These are phyloP conservation scores for Batkoa obscura DNA, from an alignment of 371 early-diverging fungal genomes.

Conservation along the genomic window DNA sequence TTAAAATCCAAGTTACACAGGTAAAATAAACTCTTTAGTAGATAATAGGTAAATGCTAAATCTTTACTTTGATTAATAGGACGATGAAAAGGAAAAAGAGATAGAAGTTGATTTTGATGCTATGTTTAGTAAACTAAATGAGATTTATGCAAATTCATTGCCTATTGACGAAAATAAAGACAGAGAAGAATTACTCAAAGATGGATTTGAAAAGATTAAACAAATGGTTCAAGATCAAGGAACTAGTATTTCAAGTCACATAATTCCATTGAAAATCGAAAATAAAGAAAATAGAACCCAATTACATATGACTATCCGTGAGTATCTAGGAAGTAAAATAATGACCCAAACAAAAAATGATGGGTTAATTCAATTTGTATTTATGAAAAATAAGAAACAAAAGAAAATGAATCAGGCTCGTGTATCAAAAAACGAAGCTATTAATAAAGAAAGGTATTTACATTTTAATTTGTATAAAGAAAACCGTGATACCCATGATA, in stretches of 20 bases:
- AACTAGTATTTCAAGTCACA: too few relatives aligned
- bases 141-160: neutral
- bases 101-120: neutral
- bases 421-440: neutral
- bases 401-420: slow-evolving; percentile 2
- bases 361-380: slow-evolving; percentile 9
- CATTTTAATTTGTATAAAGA: slow-evolving; percentile 76
- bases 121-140: slow-evolving; percentile 7
- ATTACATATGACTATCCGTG: slow-evolving; percentile 29
- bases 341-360: slow-evolving; percentile 21
- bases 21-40: neutral
- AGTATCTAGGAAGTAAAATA: slow-evolving; percentile 19
- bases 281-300: slow-evolving; percentile 15
- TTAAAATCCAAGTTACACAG: slow-evolving; percentile 12
- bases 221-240: too few relatives aligned
- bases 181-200: neutral
- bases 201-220: neutral
- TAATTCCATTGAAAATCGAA: neutral
- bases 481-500: slow-evolving; percentile 77
- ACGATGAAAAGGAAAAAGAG: neutral
- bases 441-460: slow-evolving; percentile 39
- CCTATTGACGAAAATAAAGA: neutral
- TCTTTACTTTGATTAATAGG: neutral
- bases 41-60: neutral
- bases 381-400: neutral